These are phyloP conservation scores for Verticillium isaacii DNA, from an alignment of 2,329 filamentous ascomycete species.

Conservation along the genomic window DNA sequence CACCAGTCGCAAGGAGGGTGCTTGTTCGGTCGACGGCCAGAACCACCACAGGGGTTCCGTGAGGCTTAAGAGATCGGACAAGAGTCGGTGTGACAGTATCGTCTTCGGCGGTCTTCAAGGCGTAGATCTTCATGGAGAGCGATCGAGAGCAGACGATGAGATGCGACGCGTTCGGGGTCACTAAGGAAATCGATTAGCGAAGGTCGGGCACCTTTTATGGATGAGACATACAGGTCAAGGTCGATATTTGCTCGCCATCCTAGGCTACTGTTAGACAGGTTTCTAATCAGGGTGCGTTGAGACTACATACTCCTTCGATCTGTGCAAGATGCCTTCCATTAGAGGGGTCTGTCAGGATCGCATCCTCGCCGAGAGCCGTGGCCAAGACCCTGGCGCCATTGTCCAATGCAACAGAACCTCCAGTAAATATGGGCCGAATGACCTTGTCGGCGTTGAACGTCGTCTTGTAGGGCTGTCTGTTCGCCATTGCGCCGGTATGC, in stretches of 20 bases:
- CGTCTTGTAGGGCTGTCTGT: slow-evolving; percentile 66
- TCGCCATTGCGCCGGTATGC: slow-evolving; percentile 44
- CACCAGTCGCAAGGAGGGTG: slow-evolving; percentile 86
- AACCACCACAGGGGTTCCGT: slow-evolving; percentile 83
- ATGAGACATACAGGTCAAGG: slow-evolving; percentile 22
- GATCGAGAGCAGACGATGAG: slow-evolving; percentile 90
- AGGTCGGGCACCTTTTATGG: neutral
- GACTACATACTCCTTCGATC: slow-evolving; percentile 70
- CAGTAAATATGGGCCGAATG: slow-evolving; percentile 90
- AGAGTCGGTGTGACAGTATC: slow-evolving; percentile 62
- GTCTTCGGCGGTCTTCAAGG: slow-evolving; percentile 56
- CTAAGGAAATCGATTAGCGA: slow-evolving; percentile 33
- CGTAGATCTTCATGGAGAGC: slow-evolving; percentile 90
- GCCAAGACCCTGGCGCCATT: slow-evolving; percentile 77
- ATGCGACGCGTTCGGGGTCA: slow-evolving; percentile 84
- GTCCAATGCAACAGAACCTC: slow-evolving; percentile 81
- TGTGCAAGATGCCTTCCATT: slow-evolving; percentile 78
- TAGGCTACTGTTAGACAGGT: slow-evolving; percentile 26
- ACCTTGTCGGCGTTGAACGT: slow-evolving; percentile 82
- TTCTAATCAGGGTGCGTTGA: slow-evolving; percentile 5
- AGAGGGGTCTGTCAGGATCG: slow-evolving; percentile 76
- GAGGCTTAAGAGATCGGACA: slow-evolving; percentile 79
- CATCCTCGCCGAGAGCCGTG: slow-evolving; percentile 89
- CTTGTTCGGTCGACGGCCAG: slow-evolving; percentile 81
- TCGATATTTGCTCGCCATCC: slow-evolving; percentile 79